phyloP scores from a whole-genome alignment of 1,139 yeast genomes.

The Pichia terricola region DNA sequence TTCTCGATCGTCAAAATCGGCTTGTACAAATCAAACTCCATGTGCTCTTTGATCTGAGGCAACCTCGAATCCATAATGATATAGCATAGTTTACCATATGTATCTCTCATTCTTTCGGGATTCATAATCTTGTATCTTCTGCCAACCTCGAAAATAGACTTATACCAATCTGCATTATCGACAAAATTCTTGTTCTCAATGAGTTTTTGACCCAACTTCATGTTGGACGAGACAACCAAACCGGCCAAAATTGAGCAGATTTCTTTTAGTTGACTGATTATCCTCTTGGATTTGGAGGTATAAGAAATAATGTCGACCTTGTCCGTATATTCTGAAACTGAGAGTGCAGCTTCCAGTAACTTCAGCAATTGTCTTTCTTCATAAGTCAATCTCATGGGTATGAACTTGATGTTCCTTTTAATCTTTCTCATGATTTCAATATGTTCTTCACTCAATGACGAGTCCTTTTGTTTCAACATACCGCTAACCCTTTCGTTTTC shows the following conservation, averaged over 20 bases:
- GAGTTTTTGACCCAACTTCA: constrained; percentile 54
- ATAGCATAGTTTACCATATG: constrained; percentile 65
- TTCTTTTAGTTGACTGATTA: constrained; percentile 58
- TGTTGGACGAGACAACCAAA: constrained; percentile 59
- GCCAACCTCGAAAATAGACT: constrained; percentile 60
- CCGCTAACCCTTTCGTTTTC: constrained; percentile 6
- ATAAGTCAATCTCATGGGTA: constrained; percentile 55
- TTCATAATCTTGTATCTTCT: constrained; percentile 71
- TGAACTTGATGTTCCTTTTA: constrained; percentile 39
- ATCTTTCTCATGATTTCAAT: constrained; percentile 26
- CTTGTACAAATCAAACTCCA: constrained; percentile 63
- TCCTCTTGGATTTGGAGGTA: constrained; percentile 54
- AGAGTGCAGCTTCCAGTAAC: constrained; percentile 55
- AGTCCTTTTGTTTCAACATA: constrained; percentile 1
- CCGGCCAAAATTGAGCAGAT: constrained; percentile 70
- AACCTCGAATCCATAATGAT: constrained; percentile 74
- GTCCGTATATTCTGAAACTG: constrained; percentile 69
- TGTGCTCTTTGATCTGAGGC: constrained; percentile 54
- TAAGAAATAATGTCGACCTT: constrained; percentile 58
- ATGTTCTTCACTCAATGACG: constrained; percentile 10
- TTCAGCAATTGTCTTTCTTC: constrained; percentile 60
- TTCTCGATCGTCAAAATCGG: constrained; percentile 55
- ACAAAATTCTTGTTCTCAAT: constrained; percentile 54
- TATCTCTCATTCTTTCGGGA: constrained; percentile 67
- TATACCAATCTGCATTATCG: constrained; percentile 61